Evolutionary conservation across 169 alveolate genomes (phyloP), one percentile per base, ranked within the genome.

Genomic region (Babesia sp.): DNA sequence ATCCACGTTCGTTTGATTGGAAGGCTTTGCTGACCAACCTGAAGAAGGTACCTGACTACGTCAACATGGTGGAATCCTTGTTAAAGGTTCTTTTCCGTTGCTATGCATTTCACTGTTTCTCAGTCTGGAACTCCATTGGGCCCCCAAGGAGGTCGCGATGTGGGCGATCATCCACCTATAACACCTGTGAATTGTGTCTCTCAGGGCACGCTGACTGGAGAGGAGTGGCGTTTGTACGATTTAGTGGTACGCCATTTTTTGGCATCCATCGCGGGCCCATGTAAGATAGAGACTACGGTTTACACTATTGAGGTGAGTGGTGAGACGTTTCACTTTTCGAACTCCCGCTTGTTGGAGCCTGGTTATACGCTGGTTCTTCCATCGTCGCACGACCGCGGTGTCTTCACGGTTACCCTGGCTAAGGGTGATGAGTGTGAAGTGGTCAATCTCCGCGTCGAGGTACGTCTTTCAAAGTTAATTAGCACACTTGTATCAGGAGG

Each of bases 121-220:
- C 83, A 89, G 28, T 77, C 77, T 24, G 89, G 93, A 64, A 36
- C 48, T 2, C 50, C 45, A 24, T 22, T 64, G 54, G 74, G 74
- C 18, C 74, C 74, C 12, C 74, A 50, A 3, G 90, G 90, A 50
- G 99, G 99, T n/a, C 73, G 77, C 18, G 98, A 96, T 81, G 96
- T 92, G 22, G 98, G 98, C 0, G 99, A 96, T 70, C 99, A 96
- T 73, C 99, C 99, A 16, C 99, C 99, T 8, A 96, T 96, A 18
- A 94, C 98, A 0, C 98, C 98, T 0, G 95, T 95, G 34, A 41
- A 90, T 59, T 36, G 53, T 28, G 70, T 22, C 5, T 29, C 66
- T 2, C 55, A 51, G 28, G 66, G 70, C 29, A 29, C 33, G 11
- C 22, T 69, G 34, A 54, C 79, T 0, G 66, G 70, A 3, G 79